Base-by-base conservation (phyloP, 2,329 filamentous ascomycete genomes). In the Sporothrix pallida region DNA sequence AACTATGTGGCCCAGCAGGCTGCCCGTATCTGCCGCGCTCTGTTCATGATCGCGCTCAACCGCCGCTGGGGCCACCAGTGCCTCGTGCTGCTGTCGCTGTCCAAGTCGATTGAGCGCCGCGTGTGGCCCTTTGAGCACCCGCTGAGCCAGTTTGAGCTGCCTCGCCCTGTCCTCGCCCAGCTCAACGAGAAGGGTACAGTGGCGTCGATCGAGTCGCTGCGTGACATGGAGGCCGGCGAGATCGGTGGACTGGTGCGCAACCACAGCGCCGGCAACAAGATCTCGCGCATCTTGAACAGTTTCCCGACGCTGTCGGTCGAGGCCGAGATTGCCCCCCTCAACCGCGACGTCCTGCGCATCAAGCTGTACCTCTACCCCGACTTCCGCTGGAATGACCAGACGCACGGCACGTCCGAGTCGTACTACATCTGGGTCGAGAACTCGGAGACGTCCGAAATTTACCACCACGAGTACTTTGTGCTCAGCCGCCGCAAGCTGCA, bases 351-450 rank as follows among this genome's bases (percentile, higher is more conserved):
- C 0, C 85, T 99, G 75, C 90, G 95, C n/a, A 94, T 99, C 79
- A 92, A 92, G 79, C 88, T 99, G 0, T 93, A 87, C 78, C 87
- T 99, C 20, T 93, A 91, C 1, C 94, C 96, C 0, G 95, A 98
- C 70, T 99, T 99, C 80, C 87, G 86, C 52, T 99, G 96, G 96
- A 97, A 97, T 78, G 95, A 98, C 77, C 91, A 93, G 65, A 89
- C 97, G 74, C 95, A 99, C 79, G 97, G 97, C 20, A 94, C 91
- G 2, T 98, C 95, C 0, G 96, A 99, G 79, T 95, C 95, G 3
- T 99, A 97, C 83, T 99, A 97, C 88, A 92, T 99, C 74, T 99
- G 96, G 97, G 95, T 99, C 2, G 96, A 99, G 81, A 97, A 98
- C 80, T 98, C 95, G 0, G 96, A 98, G 78, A 98, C 95, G 0